phyloP scores from a whole-genome alignment of 1,284 basidiomycete genomes.

The Rhodotorula sp. region DNA sequence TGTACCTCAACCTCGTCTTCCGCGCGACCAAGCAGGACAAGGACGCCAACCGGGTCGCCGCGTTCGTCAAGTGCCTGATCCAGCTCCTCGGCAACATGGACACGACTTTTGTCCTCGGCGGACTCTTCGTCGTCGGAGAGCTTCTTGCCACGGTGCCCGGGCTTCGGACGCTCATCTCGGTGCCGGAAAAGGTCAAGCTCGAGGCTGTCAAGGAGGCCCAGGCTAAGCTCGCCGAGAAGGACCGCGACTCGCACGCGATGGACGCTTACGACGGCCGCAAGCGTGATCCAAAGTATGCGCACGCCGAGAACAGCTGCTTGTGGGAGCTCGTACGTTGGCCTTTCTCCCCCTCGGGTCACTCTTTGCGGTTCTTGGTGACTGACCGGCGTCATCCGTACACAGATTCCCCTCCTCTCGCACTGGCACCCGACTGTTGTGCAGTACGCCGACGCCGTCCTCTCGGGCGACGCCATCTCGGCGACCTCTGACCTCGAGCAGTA shows the following conservation, averaged over 20 bases:
- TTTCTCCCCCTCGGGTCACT: neutral
- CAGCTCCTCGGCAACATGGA: conserved; percentile 75
- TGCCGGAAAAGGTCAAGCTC: conserved; percentile 48
- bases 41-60: conserved; percentile 67
- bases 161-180: conserved; percentile 65
- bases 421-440: conserved; percentile 90
- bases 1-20: conserved; percentile 96
- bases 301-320: conserved; percentile 75
- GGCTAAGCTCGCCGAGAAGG: conserved; percentile 22
- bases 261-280: conserved; percentile 76
- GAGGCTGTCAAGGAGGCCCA: conserved; percentile 52
- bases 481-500: conserved; percentile 87
- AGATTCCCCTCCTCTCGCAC: conserved; percentile 78
- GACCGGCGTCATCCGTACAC: conserved; percentile 7
- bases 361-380: neutral
- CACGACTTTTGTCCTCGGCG: conserved; percentile 86
- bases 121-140: conserved; percentile 65
- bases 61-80: conserved; percentile 81
- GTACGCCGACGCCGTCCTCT: conserved; percentile 78
- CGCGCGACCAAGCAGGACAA: conserved; percentile 83
- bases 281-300: conserved; percentile 84
- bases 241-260: conserved; percentile 24
- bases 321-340: conserved; percentile 75
- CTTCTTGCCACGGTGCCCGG: conserved; percentile 73
- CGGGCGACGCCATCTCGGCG: conserved; percentile 65